Conservation (phyloP, 306 rosid genomes). For the Trichosanthes truncata region DNA sequence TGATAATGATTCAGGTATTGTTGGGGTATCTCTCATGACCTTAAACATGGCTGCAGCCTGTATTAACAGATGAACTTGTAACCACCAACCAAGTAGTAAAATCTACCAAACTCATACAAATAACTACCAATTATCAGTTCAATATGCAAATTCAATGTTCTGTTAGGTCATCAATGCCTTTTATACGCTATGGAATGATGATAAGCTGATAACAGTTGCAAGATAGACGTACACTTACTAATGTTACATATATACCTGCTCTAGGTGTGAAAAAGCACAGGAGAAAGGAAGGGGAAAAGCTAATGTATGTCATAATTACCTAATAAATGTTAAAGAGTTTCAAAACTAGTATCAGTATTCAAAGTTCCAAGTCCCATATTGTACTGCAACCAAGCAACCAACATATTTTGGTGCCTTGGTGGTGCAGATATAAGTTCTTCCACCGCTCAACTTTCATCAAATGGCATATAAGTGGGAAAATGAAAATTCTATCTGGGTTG, state of each 20-base stretch:
- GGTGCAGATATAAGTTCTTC: neutral
- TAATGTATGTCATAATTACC: neutral
- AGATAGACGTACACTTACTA: neutral
- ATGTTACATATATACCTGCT: neutral
- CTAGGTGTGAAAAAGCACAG: neutral
- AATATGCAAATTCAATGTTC: neutral
- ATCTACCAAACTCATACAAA: neutral
- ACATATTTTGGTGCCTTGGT: neutral
- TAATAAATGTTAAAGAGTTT: neutral
- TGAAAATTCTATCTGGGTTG: neutral
- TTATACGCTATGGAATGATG: neutral
- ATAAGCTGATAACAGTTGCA: neutral
- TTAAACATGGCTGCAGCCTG: slow-evolving; percentile 99
- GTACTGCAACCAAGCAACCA: neutral
- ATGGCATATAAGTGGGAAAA: neutral
- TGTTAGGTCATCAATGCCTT: neutral
- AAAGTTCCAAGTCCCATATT: neutral
- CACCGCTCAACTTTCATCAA: neutral
- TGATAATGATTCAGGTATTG: slow-evolving; percentile 80
- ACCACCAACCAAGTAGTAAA: neutral
- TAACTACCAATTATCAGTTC: neutral
- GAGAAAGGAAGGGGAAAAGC: neutral
- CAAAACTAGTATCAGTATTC: neutral
- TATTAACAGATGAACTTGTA: slow-evolving; percentile 20
- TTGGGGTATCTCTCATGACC: slow-evolving; percentile 75